A percentile compares a stretch with the other conserved stretches of the same genome.
These are phyloP conservation scores for Erodium chrysanthum DNA, from an alignment of 441 rosid species.

Conservation along the genomic window DNA sequence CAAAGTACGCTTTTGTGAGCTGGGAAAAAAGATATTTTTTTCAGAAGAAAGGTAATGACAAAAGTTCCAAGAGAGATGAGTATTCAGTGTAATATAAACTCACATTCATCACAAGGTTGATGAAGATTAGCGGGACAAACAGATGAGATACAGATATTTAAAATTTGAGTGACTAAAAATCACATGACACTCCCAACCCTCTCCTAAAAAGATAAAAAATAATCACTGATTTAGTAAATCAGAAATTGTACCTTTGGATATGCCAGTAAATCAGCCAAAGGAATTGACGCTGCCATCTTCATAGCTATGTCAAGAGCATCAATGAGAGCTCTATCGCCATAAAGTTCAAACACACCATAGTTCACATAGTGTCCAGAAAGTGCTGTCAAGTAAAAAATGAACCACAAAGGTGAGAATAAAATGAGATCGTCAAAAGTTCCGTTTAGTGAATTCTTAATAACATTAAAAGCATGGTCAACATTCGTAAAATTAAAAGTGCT, in stretches of 20 bases:
- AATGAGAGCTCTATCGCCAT: constrained; percentile 93
- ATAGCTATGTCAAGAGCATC: constrained; percentile 86
- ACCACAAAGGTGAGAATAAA: neutral
- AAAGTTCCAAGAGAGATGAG: neutral
- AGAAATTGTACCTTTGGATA: constrained; percentile 58
- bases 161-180: neutral
- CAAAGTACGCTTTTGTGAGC: constrained; percentile 90
- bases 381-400: constrained; percentile 41
- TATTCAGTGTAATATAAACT: neutral
- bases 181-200: neutral
- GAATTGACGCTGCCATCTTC: constrained; percentile 84
- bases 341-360: constrained; percentile 94
- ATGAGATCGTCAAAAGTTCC: neutral
- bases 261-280: constrained; percentile 82
- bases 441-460: neutral
- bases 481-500: neutral
- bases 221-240: neutral
- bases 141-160: neutral
- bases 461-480: neutral
- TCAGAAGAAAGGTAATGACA: neutral
- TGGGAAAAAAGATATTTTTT: constrained; percentile 25
- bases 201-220: neutral
- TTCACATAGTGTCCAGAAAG: constrained; percentile 87
- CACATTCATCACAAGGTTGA: neutral
- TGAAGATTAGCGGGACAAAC: neutral